Conservation (phyloP, 192 early-diverging fungal genomes). For the Linnemannia schmuckeri region DNA sequence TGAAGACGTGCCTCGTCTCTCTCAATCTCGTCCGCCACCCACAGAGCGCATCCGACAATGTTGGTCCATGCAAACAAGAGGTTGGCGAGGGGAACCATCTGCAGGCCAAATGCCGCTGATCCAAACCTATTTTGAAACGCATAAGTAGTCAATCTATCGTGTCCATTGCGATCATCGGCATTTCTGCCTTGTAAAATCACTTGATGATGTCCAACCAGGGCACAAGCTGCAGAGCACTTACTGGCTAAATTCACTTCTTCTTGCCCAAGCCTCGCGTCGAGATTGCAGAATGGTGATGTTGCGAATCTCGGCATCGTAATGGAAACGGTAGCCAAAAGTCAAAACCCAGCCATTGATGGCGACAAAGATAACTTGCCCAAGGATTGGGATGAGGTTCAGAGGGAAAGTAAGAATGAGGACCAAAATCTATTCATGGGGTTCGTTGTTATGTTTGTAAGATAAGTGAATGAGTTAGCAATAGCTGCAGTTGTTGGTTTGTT, state of each 20-base stretch:
- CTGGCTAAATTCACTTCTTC: slow-evolving; percentile 38
- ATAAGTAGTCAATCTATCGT: neutral
- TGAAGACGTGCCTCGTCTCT: slow-evolving; percentile 18
- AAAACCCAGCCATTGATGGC: slow-evolving; percentile 67
- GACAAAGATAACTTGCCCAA: slow-evolving; percentile 54
- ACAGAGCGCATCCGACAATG: slow-evolving; percentile 62
- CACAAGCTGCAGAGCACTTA: neutral
- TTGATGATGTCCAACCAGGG: neutral
- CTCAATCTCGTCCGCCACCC: slow-evolving; percentile 55
- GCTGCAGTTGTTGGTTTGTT: neutral
- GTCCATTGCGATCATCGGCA: neutral
- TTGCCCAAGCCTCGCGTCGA: slow-evolving; percentile 58
- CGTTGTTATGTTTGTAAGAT: neutral
- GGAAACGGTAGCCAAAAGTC: slow-evolving; percentile 63
- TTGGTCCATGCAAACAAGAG: slow-evolving; percentile 73
- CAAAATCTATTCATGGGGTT: slow-evolving; percentile 9
- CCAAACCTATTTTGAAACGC: slow-evolving; percentile 55
- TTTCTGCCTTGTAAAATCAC: neutral
- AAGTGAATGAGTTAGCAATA: neutral
- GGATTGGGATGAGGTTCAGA: slow-evolving; percentile 36
- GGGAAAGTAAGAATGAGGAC: slow-evolving; percentile 45
- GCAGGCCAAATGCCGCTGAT: slow-evolving; percentile 63
- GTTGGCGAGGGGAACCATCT: slow-evolving; percentile 72
- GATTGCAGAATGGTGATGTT: slow-evolving; percentile 61
- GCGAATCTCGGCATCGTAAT: slow-evolving; percentile 69